These are phyloP conservation scores for Patellaria atrata DNA, from an alignment of 495 filamentous ascomycete species.

Conservation along the genomic window DNA sequence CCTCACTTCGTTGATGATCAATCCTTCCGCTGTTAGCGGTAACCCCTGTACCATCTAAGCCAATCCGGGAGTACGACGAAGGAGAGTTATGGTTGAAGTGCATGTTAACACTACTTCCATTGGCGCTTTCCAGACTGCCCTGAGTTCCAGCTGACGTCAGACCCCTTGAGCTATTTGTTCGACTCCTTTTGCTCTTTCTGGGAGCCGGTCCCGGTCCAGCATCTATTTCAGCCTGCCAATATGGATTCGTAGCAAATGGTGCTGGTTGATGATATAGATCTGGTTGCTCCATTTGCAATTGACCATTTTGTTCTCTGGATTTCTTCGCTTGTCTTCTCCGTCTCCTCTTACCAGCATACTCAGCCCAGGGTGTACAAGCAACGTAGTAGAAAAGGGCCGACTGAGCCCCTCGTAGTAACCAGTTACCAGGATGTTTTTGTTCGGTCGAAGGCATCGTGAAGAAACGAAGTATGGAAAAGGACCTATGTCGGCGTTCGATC, in stretches of 20 bases:
- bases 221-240: conserved; percentile 72
- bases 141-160: conserved; percentile 29
- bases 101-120: conserved; percentile 15
- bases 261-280: conserved; percentile 63
- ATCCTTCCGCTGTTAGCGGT: conserved; percentile 76
- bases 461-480: no score
- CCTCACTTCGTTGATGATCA: no score
- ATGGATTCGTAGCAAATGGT: conserved; percentile 69
- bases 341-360: conserved; percentile 46
- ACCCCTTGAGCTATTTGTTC: conserved; percentile 36
- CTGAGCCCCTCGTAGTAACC: conserved; percentile 35
- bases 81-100: conserved; percentile 8
- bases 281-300: conserved; percentile 49
- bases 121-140: conserved; percentile 14
- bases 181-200: conserved; percentile 39
- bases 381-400: conserved; percentile 79
- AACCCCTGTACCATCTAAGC: no score
- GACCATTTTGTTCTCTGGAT: conserved; percentile 44
- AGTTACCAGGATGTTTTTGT: no score
- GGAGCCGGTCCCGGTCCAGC: conserved; percentile 61
- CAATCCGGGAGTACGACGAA: no score
- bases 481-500: no score
- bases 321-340: conserved; percentile 49
- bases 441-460: no score
- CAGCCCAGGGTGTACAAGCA: conserved; percentile 67